Base-by-base conservation (phyloP, 176 grass and related monocot species). In the Bolboschoenus planiculmis region DNA sequence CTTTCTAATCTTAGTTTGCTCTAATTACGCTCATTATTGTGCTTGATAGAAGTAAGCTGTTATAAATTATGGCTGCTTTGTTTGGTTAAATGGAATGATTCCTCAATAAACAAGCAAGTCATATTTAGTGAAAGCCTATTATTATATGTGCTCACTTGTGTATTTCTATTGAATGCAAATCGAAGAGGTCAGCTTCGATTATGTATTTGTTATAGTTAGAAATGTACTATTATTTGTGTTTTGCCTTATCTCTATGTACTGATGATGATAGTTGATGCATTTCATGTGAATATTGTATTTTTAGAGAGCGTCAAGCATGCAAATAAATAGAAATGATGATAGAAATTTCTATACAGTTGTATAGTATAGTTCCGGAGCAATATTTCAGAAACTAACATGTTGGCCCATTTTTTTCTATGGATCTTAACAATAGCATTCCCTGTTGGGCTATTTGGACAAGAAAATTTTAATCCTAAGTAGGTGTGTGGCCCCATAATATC, bases 1-100 rank as follows among this genome's bases (percentile, higher is more conserved):
- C 24, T 82, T 50, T 82, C 24, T 82, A 64, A 46, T 82, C 57
- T 82, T 82, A 66, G 15, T 82, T 65, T 63, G 42, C 40, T 82
- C 15, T 47, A 47, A 65, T 40, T 20, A 4, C 50, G 18, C n/a
- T 33, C n/a, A 23, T 48, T 82, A 56, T 82, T 82, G 79, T 65
- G 24, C 78, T 60, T 65, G 46, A 46, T 77, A 51, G 46, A 77
- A 51, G 71, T 65, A 82, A 82, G n/a, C 24, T 82, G 20, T 42
- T 50, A 36, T 31, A 82, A 62, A 42, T 8, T 53, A 10, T 53
- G 10, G 80, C 16, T 59, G 80, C 29, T 63, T 82, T 82, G 80
- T 48, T 82, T 82, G 24, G 8, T 46, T 26, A 82, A 47, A 48
- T 20, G 57, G 56, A 66, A 65, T 46, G 15, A 82, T 82, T 66